Evolutionary conservation across 2,329 filamentous ascomycete species (phyloP), one percentile per base, ranked within the genome.

Genomic region (Talaromyces sp.): DNA sequence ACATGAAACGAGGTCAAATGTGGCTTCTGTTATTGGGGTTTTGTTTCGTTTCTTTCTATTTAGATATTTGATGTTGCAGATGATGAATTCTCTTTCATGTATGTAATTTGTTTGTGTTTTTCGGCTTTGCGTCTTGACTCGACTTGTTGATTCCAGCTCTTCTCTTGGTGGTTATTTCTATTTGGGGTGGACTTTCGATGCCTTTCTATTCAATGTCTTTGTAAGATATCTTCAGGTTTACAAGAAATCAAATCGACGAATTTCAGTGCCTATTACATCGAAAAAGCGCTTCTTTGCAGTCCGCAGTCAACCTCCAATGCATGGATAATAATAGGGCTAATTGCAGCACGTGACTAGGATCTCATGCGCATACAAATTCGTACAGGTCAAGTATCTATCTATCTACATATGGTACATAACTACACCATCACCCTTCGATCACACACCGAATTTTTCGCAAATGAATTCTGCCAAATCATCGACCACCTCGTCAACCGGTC

Each of bases 371-470:
- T 6, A 54, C 11, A 39, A n/a, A 56, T 18, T 18, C 2, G 12
- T 8, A 33, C n/a, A 14, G 5, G 35, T 54, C 18, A 54, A 9
- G 5, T 3, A 12, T 21, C 18, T 40, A 28, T 18, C 11, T 33
- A 50, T 56, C 12, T 40, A 57, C 23, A 57, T 57, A 40, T 37
- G 3, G 54, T 40, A 57, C 37, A 39, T n/a, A 4, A 39, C 21
- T 12, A 28, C 25, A 31, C 7, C 25, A 5, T 31, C 46, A 4
- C 21, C 5, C 44, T 48, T 31, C 25, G 5, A 52, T 44, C 9
- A 55, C 11, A 63, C 62, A 28, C 62, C 62, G 33, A 64, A 64
- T 21, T 54, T 64, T 14, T 61, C 50, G 28, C 60, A 62, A 18
- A 65, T 33, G 37, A 65, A 65, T 8, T 57, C 60, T 21, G 60